Percentiles rank a stretch among this genome's conserved stretches.
Evolutionary conservation across 2,329 filamentous ascomycete genomes (phyloP).

Genomic region (Calonectria henricotiae): DNA sequence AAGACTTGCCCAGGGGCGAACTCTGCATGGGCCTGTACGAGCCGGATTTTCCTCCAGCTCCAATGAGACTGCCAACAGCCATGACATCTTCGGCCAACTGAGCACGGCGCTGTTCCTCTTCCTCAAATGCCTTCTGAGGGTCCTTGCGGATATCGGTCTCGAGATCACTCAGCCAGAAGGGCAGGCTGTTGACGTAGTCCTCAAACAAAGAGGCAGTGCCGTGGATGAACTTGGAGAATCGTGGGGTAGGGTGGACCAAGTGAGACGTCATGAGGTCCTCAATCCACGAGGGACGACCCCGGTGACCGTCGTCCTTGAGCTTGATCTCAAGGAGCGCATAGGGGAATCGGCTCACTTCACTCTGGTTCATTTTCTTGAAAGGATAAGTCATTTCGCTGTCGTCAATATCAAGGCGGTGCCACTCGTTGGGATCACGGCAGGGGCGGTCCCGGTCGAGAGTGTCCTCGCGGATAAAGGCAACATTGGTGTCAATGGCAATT

Average conservation of each 20-base stretch:
- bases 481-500: constrained; percentile 92
- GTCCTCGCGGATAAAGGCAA: constrained; percentile 88
- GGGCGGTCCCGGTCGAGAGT: constrained; percentile 87
- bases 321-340: constrained; percentile 96
- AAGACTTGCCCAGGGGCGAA: constrained; percentile 80
- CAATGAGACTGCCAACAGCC: constrained; percentile 90
- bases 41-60: constrained; percentile 74
- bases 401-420: constrained; percentile 95
- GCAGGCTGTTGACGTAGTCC: constrained; percentile 94
- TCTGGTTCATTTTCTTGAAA: constrained; percentile 89
- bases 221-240: constrained; percentile 98
- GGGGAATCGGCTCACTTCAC: constrained; percentile 92
- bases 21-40: constrained; percentile 74
- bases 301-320: constrained; percentile 76
- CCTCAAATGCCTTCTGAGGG: constrained; percentile 90
- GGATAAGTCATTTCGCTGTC: constrained; percentile 87
- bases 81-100: constrained; percentile 89
- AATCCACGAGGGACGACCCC: constrained; percentile 87
- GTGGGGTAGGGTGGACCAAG: constrained; percentile 88
- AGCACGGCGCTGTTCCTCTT: constrained; percentile 88
- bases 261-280: constrained; percentile 94
- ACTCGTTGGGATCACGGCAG: constrained; percentile 88
- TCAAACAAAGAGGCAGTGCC: constrained; percentile 94
- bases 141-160: constrained; percentile 96
- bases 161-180: constrained; percentile 94